Evolutionary conservation across 2,329 filamentous ascomycete species (phyloP).

Genomic region (Sporothrix luriei): DNA sequence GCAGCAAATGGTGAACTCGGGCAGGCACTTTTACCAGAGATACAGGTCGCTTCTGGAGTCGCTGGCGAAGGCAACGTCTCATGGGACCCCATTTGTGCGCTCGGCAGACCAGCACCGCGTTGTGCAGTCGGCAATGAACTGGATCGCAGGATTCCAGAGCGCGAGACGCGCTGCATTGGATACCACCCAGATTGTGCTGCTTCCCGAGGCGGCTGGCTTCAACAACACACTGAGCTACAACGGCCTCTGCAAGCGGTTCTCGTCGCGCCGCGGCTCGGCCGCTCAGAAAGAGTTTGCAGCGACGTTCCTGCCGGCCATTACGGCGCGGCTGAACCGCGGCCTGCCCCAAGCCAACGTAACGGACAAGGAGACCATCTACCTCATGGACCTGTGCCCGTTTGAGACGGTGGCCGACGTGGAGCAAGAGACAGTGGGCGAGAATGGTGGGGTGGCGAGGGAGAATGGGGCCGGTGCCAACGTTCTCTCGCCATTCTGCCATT

Average conservation of each 20-base stretch:
- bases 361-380: slow-evolving; percentile 61
- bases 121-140: slow-evolving; percentile 67
- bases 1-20: slow-evolving; percentile 72
- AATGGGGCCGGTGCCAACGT: slow-evolving; percentile 8
- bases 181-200: slow-evolving; percentile 56
- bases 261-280: slow-evolving; percentile 54
- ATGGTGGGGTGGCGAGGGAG: background rate
- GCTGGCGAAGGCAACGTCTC: background rate
- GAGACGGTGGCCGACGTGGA: slow-evolving; percentile 68
- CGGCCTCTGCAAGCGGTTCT: slow-evolving; percentile 70
- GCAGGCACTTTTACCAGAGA: slow-evolving; percentile 71
- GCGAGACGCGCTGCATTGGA: slow-evolving; percentile 37
- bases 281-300: slow-evolving; percentile 62
- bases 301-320: slow-evolving; percentile 68
- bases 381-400: slow-evolving; percentile 92
- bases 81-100: slow-evolving; percentile 55
- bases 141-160: slow-evolving; percentile 71
- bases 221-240: slow-evolving; percentile 82
- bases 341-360: slow-evolving; percentile 69
- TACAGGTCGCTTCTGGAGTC: slow-evolving; percentile 63
- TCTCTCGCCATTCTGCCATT: slow-evolving; percentile 70
- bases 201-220: slow-evolving; percentile 65
- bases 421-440: slow-evolving; percentile 42
- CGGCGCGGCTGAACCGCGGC: slow-evolving; percentile 67
- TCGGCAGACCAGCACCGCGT: slow-evolving; percentile 48